phyloP scores from a whole-genome alignment of 768 basidiomycete species.

The Vararia minispora region DNA sequence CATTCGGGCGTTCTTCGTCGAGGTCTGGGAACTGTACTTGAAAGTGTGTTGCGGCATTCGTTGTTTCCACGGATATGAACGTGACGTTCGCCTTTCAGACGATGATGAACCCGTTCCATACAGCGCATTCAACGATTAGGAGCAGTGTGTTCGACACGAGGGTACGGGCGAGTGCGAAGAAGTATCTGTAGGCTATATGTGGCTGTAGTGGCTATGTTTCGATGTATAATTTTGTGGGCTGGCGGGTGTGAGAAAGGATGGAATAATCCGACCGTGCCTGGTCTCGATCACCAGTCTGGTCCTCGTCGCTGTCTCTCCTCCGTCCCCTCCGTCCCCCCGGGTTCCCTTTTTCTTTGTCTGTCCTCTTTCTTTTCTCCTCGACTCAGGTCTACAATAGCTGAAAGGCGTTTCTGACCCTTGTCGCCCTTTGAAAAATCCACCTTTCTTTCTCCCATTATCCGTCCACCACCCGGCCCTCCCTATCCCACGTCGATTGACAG shows the following conservation, averaged over 20 bases:
- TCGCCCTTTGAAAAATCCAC: conserved; percentile 7
- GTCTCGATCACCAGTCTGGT: too few species aligned
- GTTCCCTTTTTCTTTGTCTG: conserved; percentile 21
- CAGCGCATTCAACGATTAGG: conserved; percentile 73
- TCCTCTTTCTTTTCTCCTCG: conserved; percentile 6
- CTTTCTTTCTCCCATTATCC: not conserved
- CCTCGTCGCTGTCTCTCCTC: not conserved
- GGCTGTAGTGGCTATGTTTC: not conserved
- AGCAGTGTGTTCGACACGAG: conserved; percentile 75
- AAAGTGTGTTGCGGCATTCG: conserved; percentile 64
- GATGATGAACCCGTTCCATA: conserved; percentile 92
- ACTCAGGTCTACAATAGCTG: not conserved
- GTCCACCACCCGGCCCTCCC: conserved; percentile 8
- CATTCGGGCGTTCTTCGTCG: conserved; percentile 83
- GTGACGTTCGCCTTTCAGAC: conserved; percentile 37
- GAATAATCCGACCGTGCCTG: not conserved
- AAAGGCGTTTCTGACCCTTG: not conserved
- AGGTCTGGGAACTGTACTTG: conserved; percentile 95
- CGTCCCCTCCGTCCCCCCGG: not conserved
- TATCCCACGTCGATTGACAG: conserved; percentile 12
- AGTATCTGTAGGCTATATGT: conserved; percentile 40
- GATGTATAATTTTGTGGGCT: not conserved
- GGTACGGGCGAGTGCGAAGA: conserved; percentile 79
- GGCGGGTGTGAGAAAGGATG: not conserved
- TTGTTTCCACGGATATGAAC: conserved; percentile 6